These are phyloP conservation scores for Cladosporium cucumerinum DNA, from an alignment of 2,329 filamentous ascomycete species.

Conservation along the genomic window DNA sequence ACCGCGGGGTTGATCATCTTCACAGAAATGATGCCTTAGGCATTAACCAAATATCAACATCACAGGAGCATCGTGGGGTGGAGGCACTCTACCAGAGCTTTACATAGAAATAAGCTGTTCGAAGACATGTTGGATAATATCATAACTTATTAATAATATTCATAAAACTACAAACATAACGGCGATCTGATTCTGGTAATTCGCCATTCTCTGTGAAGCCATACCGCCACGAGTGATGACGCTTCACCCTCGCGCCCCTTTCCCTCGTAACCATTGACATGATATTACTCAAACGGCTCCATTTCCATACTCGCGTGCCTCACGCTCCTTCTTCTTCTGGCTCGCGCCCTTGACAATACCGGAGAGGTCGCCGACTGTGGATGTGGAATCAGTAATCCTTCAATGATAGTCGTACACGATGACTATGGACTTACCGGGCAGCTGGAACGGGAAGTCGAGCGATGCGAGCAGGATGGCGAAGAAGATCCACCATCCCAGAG, in stretches of 20 bases:
- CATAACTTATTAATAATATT: not conserved
- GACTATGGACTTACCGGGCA: conserved; percentile 40
- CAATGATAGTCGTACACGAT: not conserved
- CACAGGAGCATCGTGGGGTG: not conserved
- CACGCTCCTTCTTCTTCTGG: conserved; percentile 30
- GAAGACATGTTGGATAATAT: not conserved
- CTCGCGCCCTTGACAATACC: conserved; percentile 44
- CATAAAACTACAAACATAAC: not conserved
- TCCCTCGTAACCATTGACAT: not conserved
- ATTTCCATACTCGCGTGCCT: not conserved
- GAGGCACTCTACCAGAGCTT: not conserved
- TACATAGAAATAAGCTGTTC: not conserved
- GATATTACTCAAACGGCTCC: not conserved
- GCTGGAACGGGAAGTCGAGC: conserved; percentile 51
- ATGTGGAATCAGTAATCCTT: not conserved
- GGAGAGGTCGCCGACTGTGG: conserved; percentile 44
- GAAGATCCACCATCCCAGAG: conserved; percentile 54
- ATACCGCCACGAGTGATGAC: not conserved
- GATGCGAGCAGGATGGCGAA: conserved; percentile 52
- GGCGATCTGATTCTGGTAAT: not conserved
- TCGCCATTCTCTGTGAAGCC: not conserved
- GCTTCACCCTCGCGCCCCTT: not conserved
- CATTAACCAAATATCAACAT: not conserved
- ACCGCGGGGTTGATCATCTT: conserved; percentile 6
- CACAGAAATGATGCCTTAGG: not conserved